phyloP scores from a whole-genome alignment of 306 rosid species.

The Lupinus albus region DNA sequence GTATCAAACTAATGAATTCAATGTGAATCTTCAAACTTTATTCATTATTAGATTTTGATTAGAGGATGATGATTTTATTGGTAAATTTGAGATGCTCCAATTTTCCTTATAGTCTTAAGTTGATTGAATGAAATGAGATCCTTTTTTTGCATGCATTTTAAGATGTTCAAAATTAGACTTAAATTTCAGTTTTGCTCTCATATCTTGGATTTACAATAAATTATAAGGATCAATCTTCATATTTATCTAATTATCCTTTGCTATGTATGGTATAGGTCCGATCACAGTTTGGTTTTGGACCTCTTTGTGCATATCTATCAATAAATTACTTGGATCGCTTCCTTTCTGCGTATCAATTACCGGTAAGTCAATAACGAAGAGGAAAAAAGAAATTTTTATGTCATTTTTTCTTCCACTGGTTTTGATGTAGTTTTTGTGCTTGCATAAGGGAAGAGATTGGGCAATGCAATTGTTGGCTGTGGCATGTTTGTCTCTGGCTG shows the following conservation, averaged over 20 bases:
- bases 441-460: slow-evolving; percentile 80
- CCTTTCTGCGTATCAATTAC: slow-evolving; percentile 79
- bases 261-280: slow-evolving; percentile 58
- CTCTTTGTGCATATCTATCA: slow-evolving; percentile 77
- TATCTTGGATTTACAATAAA: background rate
- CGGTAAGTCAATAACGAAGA: slow-evolving; percentile 63
- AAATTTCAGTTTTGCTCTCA: too few species aligned
- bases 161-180: background rate
- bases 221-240: slow-evolving; percentile 1
- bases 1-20: slow-evolving; percentile 16
- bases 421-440: slow-evolving; percentile 42
- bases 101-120: slow-evolving; percentile 9
- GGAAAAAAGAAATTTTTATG: background rate
- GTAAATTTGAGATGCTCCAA: slow-evolving; percentile 20
- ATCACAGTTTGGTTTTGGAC: slow-evolving; percentile 78
- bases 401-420: background rate
- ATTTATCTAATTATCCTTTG: slow-evolving; percentile 24
- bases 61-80: slow-evolving; percentile 29
- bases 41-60: too few species aligned
- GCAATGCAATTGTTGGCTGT: slow-evolving; percentile 90
- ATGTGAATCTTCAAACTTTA: background rate
- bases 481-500: slow-evolving; percentile 87
- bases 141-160: slow-evolving; percentile 7
- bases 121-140: slow-evolving; percentile 19
- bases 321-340: slow-evolving; percentile 91